Evolutionary conservation across 2,329 filamentous ascomycete species (phyloP).

Genomic region (Scedosporium minutisporum): DNA sequence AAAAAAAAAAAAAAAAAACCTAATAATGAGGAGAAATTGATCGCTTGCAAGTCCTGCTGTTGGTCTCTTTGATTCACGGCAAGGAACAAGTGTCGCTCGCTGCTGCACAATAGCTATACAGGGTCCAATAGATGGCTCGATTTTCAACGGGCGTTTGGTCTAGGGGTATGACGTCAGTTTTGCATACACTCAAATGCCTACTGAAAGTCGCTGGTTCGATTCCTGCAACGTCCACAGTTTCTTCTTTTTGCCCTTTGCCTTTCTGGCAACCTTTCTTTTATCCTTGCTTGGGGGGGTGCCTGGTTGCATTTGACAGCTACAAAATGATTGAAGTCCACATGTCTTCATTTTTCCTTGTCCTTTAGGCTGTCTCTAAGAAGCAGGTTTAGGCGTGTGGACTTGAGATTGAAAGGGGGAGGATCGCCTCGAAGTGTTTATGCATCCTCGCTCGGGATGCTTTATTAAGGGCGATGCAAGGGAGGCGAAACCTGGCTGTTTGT

Average conservation of each 20-base stretch:
- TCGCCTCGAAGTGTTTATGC: background rate
- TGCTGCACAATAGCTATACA: background rate
- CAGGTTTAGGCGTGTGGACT: background rate
- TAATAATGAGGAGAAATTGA: no score
- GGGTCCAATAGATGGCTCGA: background rate
- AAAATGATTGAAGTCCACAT: background rate
- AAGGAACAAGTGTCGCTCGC: background rate
- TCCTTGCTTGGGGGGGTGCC: background rate
- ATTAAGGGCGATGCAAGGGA: background rate
- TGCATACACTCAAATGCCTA: conserved; percentile 5
- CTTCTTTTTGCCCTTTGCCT: background rate
- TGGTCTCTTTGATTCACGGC: background rate
- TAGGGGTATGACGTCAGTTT: conserved; percentile 9
- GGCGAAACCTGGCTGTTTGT: background rate
- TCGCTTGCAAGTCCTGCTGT: no score
- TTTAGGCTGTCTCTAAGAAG: background rate
- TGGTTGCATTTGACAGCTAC: background rate
- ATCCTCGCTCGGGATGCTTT: background rate
- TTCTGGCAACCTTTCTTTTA: background rate
- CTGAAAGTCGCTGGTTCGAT: conserved; percentile 8
- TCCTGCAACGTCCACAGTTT: conserved; percentile 5
- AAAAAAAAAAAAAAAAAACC: no score
- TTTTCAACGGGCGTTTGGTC: conserved; percentile 8
- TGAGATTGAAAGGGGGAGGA: background rate
- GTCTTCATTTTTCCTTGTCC: background rate